Conservation (phyloP, 2,329 filamentous ascomycete genomes). For the Epichloe amarillans region DNA sequence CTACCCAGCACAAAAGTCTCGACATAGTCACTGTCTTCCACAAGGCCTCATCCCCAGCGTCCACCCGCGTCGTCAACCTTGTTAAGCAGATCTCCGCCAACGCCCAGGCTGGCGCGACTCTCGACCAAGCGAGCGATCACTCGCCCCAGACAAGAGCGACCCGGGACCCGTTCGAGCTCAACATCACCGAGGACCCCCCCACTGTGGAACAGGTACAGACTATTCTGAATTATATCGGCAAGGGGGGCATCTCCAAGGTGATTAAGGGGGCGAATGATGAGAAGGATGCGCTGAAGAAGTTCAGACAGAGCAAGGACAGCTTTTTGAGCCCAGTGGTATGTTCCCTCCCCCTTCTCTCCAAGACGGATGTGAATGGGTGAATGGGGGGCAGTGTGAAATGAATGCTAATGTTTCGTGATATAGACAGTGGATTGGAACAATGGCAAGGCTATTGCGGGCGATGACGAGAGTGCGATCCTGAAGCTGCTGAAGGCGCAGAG, state of each 20-base stretch:
- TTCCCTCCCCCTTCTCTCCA: slow-evolving; percentile 11
- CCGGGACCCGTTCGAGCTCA: slow-evolving; percentile 68
- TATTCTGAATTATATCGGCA: slow-evolving; percentile 71
- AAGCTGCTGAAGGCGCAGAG: slow-evolving; percentile 51
- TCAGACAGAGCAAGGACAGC: slow-evolving; percentile 53
- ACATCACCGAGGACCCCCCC: slow-evolving; percentile 71
- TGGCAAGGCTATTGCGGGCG: slow-evolving; percentile 65
- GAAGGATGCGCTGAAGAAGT: slow-evolving; percentile 66
- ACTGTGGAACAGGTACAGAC: slow-evolving; percentile 72
- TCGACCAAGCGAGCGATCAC: slow-evolving; percentile 61
- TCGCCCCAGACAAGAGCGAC: slow-evolving; percentile 37
- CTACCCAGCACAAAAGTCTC: slow-evolving; percentile 56
- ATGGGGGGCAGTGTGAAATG: neutral
- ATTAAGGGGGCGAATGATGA: slow-evolving; percentile 62
- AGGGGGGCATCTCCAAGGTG: slow-evolving; percentile 42
- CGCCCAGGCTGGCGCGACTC: slow-evolving; percentile 52
- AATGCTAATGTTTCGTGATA: neutral
- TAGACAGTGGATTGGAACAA: slow-evolving; percentile 84
- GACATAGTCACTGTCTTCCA: slow-evolving; percentile 97
- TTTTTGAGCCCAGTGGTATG: slow-evolving; percentile 70
- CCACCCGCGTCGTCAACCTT: slow-evolving; percentile 57
- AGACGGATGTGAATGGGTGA: neutral
- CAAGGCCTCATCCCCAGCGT: slow-evolving; percentile 61
- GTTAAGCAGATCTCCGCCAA: slow-evolving; percentile 70
- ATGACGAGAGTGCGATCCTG: slow-evolving; percentile 78